Percentiles rank a stretch among this genome's conserved stretches.
phyloP scores from a whole-genome alignment of 2,329 filamentous ascomycete genomes.

The Hirsutella minnesotensis region DNA sequence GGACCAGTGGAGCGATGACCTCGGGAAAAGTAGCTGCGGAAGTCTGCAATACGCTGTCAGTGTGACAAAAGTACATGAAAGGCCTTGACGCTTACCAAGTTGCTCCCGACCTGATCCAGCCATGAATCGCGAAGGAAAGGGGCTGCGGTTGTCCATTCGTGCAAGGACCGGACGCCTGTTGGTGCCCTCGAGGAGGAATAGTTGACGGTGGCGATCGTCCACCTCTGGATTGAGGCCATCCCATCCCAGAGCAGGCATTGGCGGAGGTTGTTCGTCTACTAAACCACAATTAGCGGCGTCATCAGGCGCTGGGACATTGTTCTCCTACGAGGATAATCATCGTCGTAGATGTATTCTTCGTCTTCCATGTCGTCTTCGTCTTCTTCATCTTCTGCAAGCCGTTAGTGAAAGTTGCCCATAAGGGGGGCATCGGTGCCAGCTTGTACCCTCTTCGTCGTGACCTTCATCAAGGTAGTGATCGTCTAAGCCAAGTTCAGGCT shows the following conservation, averaged over 20 bases:
- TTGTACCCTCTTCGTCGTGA: conserved; percentile 47
- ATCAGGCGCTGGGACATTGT: neutral
- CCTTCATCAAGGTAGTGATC: conserved; percentile 42
- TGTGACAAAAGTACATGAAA: neutral
- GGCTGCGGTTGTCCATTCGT: conserved; percentile 34
- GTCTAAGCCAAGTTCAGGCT: conserved; percentile 39
- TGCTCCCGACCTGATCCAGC: conserved; percentile 43
- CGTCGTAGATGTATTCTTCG: conserved; percentile 50
- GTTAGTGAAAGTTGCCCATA: conserved; percentile 3
- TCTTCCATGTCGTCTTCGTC: conserved; percentile 65
- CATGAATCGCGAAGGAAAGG: conserved; percentile 46
- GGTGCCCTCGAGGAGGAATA: conserved; percentile 40
- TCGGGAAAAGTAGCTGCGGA: conserved; percentile 36
- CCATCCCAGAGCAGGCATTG: conserved; percentile 43
- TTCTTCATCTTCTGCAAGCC: conserved; percentile 32
- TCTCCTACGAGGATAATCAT: conserved; percentile 43
- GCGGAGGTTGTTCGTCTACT: conserved; percentile 14
- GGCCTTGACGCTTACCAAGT: conserved; percentile 25
- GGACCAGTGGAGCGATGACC: conserved; percentile 41
- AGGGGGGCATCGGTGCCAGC: neutral
- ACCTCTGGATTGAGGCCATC: conserved; percentile 41
- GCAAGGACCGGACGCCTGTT: conserved; percentile 19
- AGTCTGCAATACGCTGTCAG: conserved; percentile 20
- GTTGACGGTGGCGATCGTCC: conserved; percentile 34
- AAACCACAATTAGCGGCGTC: neutral